A percentile compares a stretch with the other conserved stretches of the same genome.
These are phyloP conservation scores for Coemansia reversa DNA, from an alignment of 192 early-diverging fungal species.

Conservation along the genomic window DNA sequence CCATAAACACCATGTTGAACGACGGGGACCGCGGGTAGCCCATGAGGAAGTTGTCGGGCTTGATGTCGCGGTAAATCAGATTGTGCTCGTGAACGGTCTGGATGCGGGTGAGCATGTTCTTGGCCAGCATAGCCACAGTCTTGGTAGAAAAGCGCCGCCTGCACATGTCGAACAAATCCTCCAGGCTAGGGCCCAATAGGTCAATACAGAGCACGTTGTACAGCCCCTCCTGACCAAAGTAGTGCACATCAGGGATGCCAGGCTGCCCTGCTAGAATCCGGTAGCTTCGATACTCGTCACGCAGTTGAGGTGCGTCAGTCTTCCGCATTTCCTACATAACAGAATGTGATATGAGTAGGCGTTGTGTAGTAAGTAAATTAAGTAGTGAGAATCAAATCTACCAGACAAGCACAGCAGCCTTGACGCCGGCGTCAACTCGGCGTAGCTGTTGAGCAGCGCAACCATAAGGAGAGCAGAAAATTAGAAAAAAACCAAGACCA, in stretches of 20 bases:
- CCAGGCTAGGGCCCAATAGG: constrained; percentile 87
- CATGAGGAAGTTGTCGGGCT: constrained; percentile 97
- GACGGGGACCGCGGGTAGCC: constrained; percentile 68
- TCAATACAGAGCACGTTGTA: constrained; percentile 95
- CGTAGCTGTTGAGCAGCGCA: not conserved
- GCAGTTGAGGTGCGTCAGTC: constrained; percentile 93
- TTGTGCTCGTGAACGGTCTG: constrained; percentile 94
- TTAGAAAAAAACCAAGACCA: no score
- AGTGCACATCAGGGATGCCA: constrained; percentile 88
- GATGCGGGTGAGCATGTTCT: constrained; percentile 87
- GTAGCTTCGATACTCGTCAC: constrained; percentile 95
- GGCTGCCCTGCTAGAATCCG: constrained; percentile 83
- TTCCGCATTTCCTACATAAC: constrained; percentile 78
- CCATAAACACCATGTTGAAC: constrained; percentile 75
- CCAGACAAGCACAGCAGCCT: not conserved
- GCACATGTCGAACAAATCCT: constrained; percentile 97
- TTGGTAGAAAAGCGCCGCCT: constrained; percentile 86
- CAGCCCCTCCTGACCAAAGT: constrained; percentile 96
- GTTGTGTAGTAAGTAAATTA: not conserved
- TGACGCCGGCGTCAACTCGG: not conserved
- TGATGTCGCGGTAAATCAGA: constrained; percentile 97
- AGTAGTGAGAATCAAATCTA: not conserved
- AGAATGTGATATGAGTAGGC: not conserved
- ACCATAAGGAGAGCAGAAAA: not conserved
- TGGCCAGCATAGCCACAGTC: constrained; percentile 95